These are phyloP conservation scores for Lactarius evosmus DNA, from an alignment of 768 basidiomycete genomes.

Conservation along the genomic window DNA sequence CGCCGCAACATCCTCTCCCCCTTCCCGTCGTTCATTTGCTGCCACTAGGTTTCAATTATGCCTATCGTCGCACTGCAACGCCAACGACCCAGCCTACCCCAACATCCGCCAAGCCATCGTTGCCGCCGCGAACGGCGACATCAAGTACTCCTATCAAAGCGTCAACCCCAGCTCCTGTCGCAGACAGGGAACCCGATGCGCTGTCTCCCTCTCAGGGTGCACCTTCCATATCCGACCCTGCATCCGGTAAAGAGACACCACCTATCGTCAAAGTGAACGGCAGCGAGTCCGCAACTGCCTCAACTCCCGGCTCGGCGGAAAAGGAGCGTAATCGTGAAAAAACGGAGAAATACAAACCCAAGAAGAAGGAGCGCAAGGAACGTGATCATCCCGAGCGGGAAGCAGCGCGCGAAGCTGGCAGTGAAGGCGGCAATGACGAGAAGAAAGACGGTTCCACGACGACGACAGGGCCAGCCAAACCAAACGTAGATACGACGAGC, in stretches of 20 bases:
- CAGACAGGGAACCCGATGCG: slow-evolving; percentile 9
- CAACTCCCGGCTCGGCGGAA: slow-evolving; percentile 24
- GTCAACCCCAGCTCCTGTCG: slow-evolving; percentile 32
- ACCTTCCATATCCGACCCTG: slow-evolving; percentile 9
- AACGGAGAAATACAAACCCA: slow-evolving; percentile 53
- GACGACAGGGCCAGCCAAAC: slow-evolving; percentile 36
- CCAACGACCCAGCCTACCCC: slow-evolving; percentile 56
- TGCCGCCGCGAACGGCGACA: slow-evolving; percentile 42
- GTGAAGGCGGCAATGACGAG: slow-evolving; percentile 30
- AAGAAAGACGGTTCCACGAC: slow-evolving; percentile 36
- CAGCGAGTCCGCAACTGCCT: slow-evolving; percentile 38
- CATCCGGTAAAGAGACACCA: slow-evolving; percentile 20
- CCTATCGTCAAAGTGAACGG: slow-evolving; percentile 28
- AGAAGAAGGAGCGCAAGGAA: slow-evolving; percentile 63
- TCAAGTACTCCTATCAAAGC: slow-evolving; percentile 38
- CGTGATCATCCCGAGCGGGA: slow-evolving; percentile 48
- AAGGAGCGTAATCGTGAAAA: slow-evolving; percentile 42
- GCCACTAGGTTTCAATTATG: slow-evolving; percentile 85
- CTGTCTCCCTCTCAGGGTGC: not conserved
- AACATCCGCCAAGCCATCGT: slow-evolving; percentile 50
- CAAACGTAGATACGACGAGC: slow-evolving; percentile 10
- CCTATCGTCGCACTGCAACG: slow-evolving; percentile 75
- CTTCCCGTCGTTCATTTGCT: not conserved
- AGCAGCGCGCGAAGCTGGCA: slow-evolving; percentile 11
- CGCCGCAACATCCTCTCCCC: slow-evolving; percentile 28